Evolutionary conservation across 2,329 filamentous ascomycete genomes (phyloP), one percentile per base, ranked within the genome.

Genomic region (Dothistroma septosporum): DNA sequence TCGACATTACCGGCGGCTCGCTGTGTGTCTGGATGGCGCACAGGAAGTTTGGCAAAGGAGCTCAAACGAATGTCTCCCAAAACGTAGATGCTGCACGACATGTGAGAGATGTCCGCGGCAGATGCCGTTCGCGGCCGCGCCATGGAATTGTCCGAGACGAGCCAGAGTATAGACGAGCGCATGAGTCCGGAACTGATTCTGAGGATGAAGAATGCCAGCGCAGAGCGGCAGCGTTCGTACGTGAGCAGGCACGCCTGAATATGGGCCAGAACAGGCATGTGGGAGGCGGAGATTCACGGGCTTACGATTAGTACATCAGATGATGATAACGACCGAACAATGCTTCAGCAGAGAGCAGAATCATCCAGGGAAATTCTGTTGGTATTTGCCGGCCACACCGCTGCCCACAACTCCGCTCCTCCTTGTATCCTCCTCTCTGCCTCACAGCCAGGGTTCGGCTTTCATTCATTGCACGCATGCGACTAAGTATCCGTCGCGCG

Each of bases 11-110:
- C 14, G 61, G 64, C 12, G 64, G 64, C 0, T 56, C 54, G 4
- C 55, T 66, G 6, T 64, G 60, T 5, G 21, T 63, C 2, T 66
- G 61, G 53, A 66, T 66, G 64, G 64, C 64, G 3, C 60, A 58
- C 22, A 66, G 64, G 32, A 60, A 60, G 11, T 64, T 62, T 49
- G 62, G 60, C 53, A 59, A 62, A 50, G 63, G 59, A 54, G 61
- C 60, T n/a, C 58, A 60, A 28, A 58, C 55, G 24, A 57, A 57
- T 31, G 44, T 24, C 16, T 32, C 53, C 16, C 46, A 48, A 11
- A 21, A 28, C 5, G 53, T 21, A 14, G 44, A 44, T 22, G n/a
- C 37, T 19, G 19, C 11, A 22, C 33, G n/a, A 44, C 21, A 22
- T 28, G 11, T 33, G 10, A 22, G 22, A 16, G 24, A 24, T 9